phyloP scores from a whole-genome alignment of 305 asterid species.

The Fraxinus xanthoxyloides region DNA sequence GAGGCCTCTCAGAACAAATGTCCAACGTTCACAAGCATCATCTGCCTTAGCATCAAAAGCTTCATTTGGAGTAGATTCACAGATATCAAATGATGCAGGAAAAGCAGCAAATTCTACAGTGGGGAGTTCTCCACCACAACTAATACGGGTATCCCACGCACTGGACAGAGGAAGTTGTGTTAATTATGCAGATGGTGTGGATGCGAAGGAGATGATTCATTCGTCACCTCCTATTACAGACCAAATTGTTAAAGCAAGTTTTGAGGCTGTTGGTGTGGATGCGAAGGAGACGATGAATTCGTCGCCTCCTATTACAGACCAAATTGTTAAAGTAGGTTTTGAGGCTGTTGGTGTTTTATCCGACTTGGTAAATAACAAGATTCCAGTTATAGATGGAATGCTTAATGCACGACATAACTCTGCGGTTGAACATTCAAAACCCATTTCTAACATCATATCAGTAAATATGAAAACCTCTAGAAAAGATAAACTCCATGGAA shows the following conservation, averaged over 20 bases:
- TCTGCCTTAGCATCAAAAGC: slow-evolving; percentile 44
- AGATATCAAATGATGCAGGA: slow-evolving; percentile 41
- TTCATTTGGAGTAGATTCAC: slow-evolving; percentile 50
- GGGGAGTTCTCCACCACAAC: slow-evolving; percentile 34
- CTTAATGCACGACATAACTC: slow-evolving; percentile 34
- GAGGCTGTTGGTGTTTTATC: slow-evolving; percentile 81
- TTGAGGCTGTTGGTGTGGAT: slow-evolving; percentile 70
- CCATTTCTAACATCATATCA: slow-evolving; percentile 41
- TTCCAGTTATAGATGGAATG: slow-evolving; percentile 59
- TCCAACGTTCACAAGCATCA: slow-evolving; percentile 39
- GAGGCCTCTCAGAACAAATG: slow-evolving; percentile 48
- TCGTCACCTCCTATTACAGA: slow-evolving; percentile 62
- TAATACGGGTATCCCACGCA: slow-evolving; percentile 30
- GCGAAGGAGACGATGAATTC: slow-evolving; percentile 30
- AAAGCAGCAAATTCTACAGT: slow-evolving; percentile 45
- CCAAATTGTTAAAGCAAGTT: slow-evolving; percentile 79
- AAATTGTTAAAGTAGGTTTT: slow-evolving; percentile 79
- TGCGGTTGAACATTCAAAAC: slow-evolving; percentile 46
- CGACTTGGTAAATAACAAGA: slow-evolving; percentile 64
- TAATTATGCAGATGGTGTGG: slow-evolving; percentile 41
- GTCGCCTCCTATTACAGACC: slow-evolving; percentile 64
- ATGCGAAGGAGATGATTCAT: slow-evolving; percentile 29
- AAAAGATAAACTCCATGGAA: slow-evolving; percentile 40
- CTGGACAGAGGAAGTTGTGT: slow-evolving; percentile 38
- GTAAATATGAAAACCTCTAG: slow-evolving; percentile 39